Percentiles rank a stretch among this genome's conserved stretches.
Conservation (phyloP, 495 filamentous ascomycete genomes). For the Tuber brumale region DNA sequence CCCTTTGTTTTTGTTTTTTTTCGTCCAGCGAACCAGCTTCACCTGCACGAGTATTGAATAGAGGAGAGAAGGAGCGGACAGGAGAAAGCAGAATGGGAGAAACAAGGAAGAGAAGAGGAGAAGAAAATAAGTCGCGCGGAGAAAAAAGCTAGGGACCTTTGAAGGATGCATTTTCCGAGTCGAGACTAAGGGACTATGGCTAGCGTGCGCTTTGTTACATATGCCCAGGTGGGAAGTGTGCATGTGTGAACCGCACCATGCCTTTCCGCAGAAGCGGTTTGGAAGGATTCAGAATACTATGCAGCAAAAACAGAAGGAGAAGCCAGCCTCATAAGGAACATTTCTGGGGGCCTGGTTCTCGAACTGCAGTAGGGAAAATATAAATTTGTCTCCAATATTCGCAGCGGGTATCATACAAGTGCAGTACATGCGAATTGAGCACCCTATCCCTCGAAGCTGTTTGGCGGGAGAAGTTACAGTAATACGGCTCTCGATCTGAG, state of each 20-base stretch:
- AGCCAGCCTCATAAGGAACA: not conserved
- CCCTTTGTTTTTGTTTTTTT: slow-evolving; percentile 1
- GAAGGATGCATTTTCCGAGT: not conserved
- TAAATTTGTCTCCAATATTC: not conserved
- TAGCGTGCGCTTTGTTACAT: slow-evolving; percentile 5
- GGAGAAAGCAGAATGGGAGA: slow-evolving; percentile 5
- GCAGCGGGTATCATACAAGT: not conserved
- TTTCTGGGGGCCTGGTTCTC: not conserved
- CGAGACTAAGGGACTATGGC: not conserved
- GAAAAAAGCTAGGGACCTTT: not conserved
- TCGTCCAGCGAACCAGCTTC: slow-evolving; percentile 17
- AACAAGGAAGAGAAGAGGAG: not conserved
- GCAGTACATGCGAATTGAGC: not conserved
- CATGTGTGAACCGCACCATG: not conserved
- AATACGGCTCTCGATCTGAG: not conserved
- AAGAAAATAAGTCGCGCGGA: not conserved
- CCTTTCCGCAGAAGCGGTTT: not conserved
- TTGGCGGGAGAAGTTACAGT: not conserved
- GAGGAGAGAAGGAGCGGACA: slow-evolving; percentile 13
- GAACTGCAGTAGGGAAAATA: not conserved
- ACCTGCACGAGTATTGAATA: slow-evolving; percentile 20
- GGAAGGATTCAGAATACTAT: not conserved
- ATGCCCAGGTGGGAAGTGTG: slow-evolving; percentile 1
- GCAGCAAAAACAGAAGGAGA: not conserved
- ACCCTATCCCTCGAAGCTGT: not conserved